These are phyloP conservation scores for Penicillium concentricum DNA, from an alignment of 2,329 filamentous ascomycete species.

Conservation along the genomic window DNA sequence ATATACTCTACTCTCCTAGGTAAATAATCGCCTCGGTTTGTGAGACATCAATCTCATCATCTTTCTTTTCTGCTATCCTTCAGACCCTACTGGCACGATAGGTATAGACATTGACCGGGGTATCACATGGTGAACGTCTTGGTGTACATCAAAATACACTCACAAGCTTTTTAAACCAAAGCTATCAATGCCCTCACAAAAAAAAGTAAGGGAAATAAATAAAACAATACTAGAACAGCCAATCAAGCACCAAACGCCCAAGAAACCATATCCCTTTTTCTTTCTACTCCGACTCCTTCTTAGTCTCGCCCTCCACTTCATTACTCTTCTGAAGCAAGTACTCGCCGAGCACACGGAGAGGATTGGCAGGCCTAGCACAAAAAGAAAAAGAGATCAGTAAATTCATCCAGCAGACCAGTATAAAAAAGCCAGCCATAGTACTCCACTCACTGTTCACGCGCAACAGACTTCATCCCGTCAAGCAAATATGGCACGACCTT, in stretches of 20 bases:
- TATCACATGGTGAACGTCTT: background rate
- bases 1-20: background rate
- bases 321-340: constrained; percentile 67
- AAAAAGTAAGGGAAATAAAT: background rate
- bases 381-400: background rate
- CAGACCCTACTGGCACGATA: background rate
- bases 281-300: constrained; percentile 29
- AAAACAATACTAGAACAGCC: background rate
- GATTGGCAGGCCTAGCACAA: constrained; percentile 61
- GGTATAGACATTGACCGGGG: background rate
- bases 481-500: constrained; percentile 67
- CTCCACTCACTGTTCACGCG: constrained; percentile 66
- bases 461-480: constrained; percentile 72
- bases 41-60: background rate
- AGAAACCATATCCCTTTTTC: background rate
- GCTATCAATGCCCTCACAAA: background rate
- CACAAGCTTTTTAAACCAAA: background rate
- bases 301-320: constrained; percentile 56
- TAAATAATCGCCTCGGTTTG: background rate
- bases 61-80: background rate
- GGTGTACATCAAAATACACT: background rate
- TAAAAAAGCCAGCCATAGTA: background rate
- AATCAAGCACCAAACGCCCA: constrained; percentile 8
- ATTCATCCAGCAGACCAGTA: background rate
- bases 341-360: constrained; percentile 67